Evolutionary conservation across 495 filamentous ascomycete species (phyloP), one percentile per base, ranked within the genome.

Genomic region (Penicillium salamii): DNA sequence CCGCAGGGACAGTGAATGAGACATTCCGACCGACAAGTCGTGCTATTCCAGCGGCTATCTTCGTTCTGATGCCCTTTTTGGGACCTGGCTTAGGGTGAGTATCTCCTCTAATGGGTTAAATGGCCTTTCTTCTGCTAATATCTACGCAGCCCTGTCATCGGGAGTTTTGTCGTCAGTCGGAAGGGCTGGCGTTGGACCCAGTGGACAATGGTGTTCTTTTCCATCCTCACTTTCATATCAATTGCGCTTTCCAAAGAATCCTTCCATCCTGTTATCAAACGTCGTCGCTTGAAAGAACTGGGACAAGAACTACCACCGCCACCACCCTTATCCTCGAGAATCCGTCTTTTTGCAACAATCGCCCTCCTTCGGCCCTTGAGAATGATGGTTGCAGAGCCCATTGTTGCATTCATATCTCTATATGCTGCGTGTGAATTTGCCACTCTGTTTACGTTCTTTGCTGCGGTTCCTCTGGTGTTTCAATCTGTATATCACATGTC

Each of bases 381-480:
- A 36, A 88, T 89, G 85, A 67, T 88, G 28, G 28, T 82, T 12
- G 78, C 70, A 0, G 86, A 88, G 55, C 83, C 85, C 4, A 86
- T 88, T 46, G 85, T 88, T 32, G 59, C 69, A 19, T 76, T 81
- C 20, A 69, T 83, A 28, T 81, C 71, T 20, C 59, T 88, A 9
- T 89, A 89, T 59, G 70, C 76, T 2, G 70, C 77, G 4, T 86
- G 83, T 59, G 78, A 79, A 46, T 88, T 87, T 49, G 76, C 75
- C 6, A 77, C 84, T 1, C 73, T 89, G 3, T 88, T 82, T 53
- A 69, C 67, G 18, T 88, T 87, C 69, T 86, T 89, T 51, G 80
- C 80, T 11, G 82, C 81, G 0, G 75, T 86, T 19, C 84, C 82
- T 0, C 70, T 75, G 37, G 63, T 79, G 5, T 84, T 81, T 51